Conservation (phyloP, 2,329 filamentous ascomycete species). For the Pseudogymnoascus destructans region DNA sequence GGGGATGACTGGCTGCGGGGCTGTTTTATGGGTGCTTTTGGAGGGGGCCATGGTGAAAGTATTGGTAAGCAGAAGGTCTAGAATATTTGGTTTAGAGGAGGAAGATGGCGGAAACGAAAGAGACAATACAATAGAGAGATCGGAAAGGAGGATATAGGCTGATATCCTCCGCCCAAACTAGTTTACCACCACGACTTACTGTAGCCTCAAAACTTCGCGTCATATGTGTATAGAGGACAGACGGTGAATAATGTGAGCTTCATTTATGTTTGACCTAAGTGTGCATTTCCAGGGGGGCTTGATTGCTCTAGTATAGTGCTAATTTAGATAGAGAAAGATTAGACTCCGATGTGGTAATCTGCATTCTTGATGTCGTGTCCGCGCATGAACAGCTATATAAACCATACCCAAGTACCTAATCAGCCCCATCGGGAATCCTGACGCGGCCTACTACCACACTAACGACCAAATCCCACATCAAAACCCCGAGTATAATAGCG, state of each 20-base stretch:
- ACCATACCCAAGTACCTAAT: not conserved
- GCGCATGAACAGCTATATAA: not conserved
- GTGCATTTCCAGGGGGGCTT: not conserved
- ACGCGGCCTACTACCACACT: not conserved
- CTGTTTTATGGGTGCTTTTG: not conserved
- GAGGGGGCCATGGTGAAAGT: not conserved
- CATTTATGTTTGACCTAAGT: not conserved
- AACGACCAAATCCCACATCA: not conserved
- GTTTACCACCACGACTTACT: not conserved
- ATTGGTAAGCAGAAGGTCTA: not conserved
- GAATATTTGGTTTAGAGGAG: not conserved
- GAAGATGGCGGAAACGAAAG: not conserved
- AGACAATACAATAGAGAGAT: not conserved
- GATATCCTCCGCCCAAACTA: not conserved
- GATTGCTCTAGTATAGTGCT: not conserved
- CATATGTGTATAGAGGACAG: not conserved
- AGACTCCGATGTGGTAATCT: not conserved
- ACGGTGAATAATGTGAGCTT: not conserved
- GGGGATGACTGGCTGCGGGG: not conserved
- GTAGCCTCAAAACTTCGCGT: not conserved
- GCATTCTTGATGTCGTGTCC: not conserved
- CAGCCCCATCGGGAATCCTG: not conserved
- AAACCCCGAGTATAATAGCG: not conserved
- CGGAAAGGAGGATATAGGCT: not conserved
- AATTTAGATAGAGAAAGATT: not conserved